A percentile compares a stretch with the other conserved stretches of the same genome.
Conservation (phyloP, 2,329 filamentous ascomycete species). For the Penicillium sp. region DNA sequence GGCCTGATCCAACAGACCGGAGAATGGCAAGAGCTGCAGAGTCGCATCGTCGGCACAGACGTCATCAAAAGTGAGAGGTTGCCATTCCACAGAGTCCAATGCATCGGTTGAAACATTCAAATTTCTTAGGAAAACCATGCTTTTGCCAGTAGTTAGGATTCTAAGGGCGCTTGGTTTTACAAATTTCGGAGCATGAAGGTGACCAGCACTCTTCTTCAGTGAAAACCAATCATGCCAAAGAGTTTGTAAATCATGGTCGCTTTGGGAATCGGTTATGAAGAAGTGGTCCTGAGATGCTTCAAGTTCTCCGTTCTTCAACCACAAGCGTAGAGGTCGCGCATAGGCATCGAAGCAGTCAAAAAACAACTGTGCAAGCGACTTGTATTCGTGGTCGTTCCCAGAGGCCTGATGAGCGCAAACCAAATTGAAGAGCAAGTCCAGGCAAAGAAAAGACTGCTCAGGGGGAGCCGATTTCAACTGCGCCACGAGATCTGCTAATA, state of each 20-base stretch:
- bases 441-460: slow-evolving; percentile 62
- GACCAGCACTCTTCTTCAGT: slow-evolving; percentile 56
- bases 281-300: slow-evolving; percentile 64
- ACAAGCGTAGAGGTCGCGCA: slow-evolving; percentile 70
- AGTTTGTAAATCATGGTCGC: slow-evolving; percentile 55
- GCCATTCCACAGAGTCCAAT: slow-evolving; percentile 31
- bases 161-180: slow-evolving; percentile 64
- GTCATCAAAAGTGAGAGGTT: slow-evolving; percentile 28
- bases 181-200: slow-evolving; percentile 68
- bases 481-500: slow-evolving; percentile 61
- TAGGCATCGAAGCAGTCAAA: slow-evolving; percentile 80
- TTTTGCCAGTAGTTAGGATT: slow-evolving; percentile 86
- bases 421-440: slow-evolving; percentile 73
- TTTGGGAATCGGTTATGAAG: slow-evolving; percentile 63
- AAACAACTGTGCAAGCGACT: slow-evolving; percentile 65
- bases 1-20: slow-evolving; percentile 66
- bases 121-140: slow-evolving; percentile 74
- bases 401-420: slow-evolving; percentile 66
- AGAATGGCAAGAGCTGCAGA: slow-evolving; percentile 36
- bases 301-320: slow-evolving; percentile 79
- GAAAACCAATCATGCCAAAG: slow-evolving; percentile 75
- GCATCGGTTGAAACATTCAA: slow-evolving; percentile 49
- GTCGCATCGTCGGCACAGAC: slow-evolving; percentile 37
- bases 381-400: slow-evolving; percentile 60
- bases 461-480: slow-evolving; percentile 46